Evolutionary conservation across 2,329 filamentous ascomycete genomes (phyloP), one percentile per base, ranked within the genome.

Genomic region (Colletotrichum agaves): DNA sequence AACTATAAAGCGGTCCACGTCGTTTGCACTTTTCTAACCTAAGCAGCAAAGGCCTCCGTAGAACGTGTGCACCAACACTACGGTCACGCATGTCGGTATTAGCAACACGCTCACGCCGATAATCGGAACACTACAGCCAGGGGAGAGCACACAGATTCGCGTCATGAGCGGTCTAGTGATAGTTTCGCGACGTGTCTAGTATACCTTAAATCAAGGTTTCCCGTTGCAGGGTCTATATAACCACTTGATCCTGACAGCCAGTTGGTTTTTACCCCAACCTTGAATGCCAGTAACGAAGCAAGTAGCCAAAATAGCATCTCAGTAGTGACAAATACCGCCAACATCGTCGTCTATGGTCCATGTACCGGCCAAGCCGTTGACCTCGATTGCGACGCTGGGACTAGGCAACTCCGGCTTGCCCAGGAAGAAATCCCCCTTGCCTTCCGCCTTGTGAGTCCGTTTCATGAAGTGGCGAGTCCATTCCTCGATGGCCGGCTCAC

Each of bases 311-410:
- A 12, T 15, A 7, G n/a, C 21, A 31, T 50, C 15, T 72, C 70
- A 88, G 69, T 86, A 87, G 63, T 82, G 81, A 73, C 87, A 89
- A 35, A 89, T 86, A 0, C 88, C 88, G 5, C 88, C 94, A 58
- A 90, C 90, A 69, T 88, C 87, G 65, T 97, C 93, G 74, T 97
- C 93, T 75, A 96, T 90, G n/a, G 89, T 91, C 94, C 94, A 98
- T 0, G 89, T 91, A 2, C 93, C 93, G 5, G 94, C 93, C 59
- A 98, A 81, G 0, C 94, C 94, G 61, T 81, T 82, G 21, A 89
- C 79, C 66, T 84, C 82, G 1, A 85, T 83, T 66, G 83, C 83
- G 35, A 78, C 73, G 37, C 74, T 74, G 15, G 84, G 81, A 0
- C 73, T 75, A 12, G 55, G 19, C 31, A 60, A 79, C 53, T 85